These are phyloP conservation scores for Croton laevigatus DNA, from an alignment of 441 rosid genomes.

Conservation along the genomic window DNA sequence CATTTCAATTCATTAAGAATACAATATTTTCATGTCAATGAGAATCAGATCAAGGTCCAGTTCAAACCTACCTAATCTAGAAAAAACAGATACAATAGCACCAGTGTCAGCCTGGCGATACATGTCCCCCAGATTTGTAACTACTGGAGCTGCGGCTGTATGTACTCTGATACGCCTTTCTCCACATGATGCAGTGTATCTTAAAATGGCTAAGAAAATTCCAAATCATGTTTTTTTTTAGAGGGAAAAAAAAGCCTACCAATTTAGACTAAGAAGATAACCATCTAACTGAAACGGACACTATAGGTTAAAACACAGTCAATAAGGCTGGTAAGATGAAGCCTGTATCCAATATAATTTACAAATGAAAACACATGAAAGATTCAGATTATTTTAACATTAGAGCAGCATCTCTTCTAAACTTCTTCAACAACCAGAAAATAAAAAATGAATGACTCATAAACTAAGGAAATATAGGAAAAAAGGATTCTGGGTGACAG, in stretches of 20 bases:
- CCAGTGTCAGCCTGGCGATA: slow-evolving; percentile 94
- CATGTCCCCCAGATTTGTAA: slow-evolving; percentile 94
- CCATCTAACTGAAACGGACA: slow-evolving; percentile 15
- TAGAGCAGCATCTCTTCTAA: neutral
- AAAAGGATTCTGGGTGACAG: neutral
- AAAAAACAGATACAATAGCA: slow-evolving; percentile 76
- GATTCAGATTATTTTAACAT: neutral
- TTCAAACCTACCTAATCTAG: slow-evolving; percentile 68
- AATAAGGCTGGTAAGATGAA: neutral
- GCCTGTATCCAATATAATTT: neutral
- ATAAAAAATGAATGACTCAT: neutral
- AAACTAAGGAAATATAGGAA: neutral
- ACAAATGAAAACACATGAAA: neutral
- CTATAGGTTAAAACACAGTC: neutral
- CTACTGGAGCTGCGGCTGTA: slow-evolving; percentile 90
- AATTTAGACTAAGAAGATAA: slow-evolving; percentile 18
- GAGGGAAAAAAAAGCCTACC: slow-evolving; percentile 9
- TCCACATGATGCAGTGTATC: slow-evolving; percentile 99
- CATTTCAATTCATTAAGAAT: slow-evolving; percentile 23
- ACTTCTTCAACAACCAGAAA: neutral
- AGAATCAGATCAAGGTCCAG: slow-evolving; percentile 16
- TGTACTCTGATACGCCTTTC: slow-evolving; percentile 99
- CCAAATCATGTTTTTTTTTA: slow-evolving; percentile 1
- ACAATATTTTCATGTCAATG: slow-evolving; percentile 9
- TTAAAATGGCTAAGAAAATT: slow-evolving; percentile 47